Evolutionary conservation across 257 asterid species (phyloP), one percentile per base, ranked within the genome.

Genomic region (Datura wrightii): DNA sequence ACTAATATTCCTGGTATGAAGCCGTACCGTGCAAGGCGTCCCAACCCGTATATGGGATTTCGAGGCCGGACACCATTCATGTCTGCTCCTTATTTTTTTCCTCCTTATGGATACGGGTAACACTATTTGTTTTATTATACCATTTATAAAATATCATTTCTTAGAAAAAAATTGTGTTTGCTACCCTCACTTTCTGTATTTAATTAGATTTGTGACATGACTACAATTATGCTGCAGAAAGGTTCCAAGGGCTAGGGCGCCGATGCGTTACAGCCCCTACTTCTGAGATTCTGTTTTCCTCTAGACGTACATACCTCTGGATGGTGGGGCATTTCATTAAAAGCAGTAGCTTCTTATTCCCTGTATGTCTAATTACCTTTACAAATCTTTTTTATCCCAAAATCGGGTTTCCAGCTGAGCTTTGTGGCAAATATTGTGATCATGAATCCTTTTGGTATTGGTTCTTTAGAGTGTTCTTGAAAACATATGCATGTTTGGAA

Each of bases 1-100:
- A 96, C 98, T 42, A 96, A 96, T 78, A 93, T 96, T 79, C 99
- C 99, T 59, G 99, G 99, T 76, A 93, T 96, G 99, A 96, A 94
- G 92, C 99, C 92, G 89, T 90, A 41, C 79, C 93, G 96, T 18
- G 87, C 90, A 42, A 94, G 99, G 88, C 93, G 96, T 24, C 90
- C 89, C 89, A 93, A 90, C 84, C 98, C 97, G 54, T 92, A 90
- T 84, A 31, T 84, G 52, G 90, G 90, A 10, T 89, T 82, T 82
- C 94, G 97, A 80, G 91, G 59, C 85, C 88, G 99, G 88, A 90
- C 97, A 89, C 97, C 98, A 36, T 93, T 85, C 88, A 87, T 87
- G 5, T 91, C 95, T 59, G 76, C 84, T 42, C 95, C 97, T 7
- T 89, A 86, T 90, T 86, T 92, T 88, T 93, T 90, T 83, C 86